Base-by-base conservation (phyloP, 2,329 filamentous ascomycete species). In the Drechslera avenae region DNA sequence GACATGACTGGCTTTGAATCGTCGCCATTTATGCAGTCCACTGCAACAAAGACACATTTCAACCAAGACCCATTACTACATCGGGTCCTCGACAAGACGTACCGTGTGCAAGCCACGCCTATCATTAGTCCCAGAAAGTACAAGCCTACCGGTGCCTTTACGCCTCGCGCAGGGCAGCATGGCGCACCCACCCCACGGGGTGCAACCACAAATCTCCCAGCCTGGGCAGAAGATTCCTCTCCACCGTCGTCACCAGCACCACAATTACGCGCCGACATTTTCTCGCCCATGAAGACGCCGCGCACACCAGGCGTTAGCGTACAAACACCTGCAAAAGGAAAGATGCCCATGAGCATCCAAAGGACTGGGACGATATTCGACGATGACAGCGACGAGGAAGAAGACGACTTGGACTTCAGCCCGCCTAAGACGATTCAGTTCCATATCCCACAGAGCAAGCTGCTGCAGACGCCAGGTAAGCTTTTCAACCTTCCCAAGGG, bases 361-460 rank as follows among this genome's bases (percentile, higher is more conserved):
- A 59, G 57, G 26, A 66, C 62, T 4, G 62, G 61, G 6, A 64
- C 61, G 3, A 18, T 52, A 9, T 59, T 75, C 14, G 94, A 91
- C 87, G 87, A 92, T 45, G 87, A 92, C 46, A 89, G 86, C 63
- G 87, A 91, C 54, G 86, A 85, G 48, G 87, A 88, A 39, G 80
- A 78, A 13, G 75, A 68, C 18, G 68, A 64, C 2, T 52, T 80
- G 35, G 81, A 80, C 18, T 87, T 91, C 74, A 96, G 90, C 66
- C 94, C 94, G 21, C 94, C 94, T 0, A 97, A 97, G 79, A 94
- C 90, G 9, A 92, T 95, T 53, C 89, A 92, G 66, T 95, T 95
- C 72, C 87, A 88, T 36, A 76, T 95, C 39, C 89, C 89, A 42
- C 87, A 88, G 45, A 89, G 86, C 33, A 86, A 89, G 67, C 76